Base-by-base conservation (phyloP, 116 monocot species). In the Posidonia oceanica region DNA sequence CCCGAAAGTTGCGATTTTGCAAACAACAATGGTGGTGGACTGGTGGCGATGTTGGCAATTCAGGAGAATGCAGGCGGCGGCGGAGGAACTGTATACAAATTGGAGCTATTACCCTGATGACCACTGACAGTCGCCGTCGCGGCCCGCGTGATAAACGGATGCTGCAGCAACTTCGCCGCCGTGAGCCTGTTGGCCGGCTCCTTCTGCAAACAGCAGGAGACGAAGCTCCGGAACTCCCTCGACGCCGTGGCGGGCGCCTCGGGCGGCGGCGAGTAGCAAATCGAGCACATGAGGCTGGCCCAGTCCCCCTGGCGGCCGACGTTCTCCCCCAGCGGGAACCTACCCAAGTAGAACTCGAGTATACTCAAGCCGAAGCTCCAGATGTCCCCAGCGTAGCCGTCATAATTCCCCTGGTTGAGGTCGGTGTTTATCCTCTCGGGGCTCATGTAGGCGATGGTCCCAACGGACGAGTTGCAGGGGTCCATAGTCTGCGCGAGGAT, bases 371-470 rank as follows among this genome's bases (percentile, higher is more conserved):
- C 84, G 57, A 84, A 80, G 75, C 84, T 84, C 84, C 84, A 84
- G 11, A 84, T 80, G n/a, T 84, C 84, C 3, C 77, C 84, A 0
- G 78, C 78, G 40, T 66, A 80, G 0, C 84, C 84, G 59, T 84
- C 80, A 71, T 84, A 80, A 3, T 52, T 53, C 16, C 84, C 84
- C 40, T 84, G 74, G 58, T 84, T 84, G 54, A 78, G 74, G n/a
- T 84, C 84, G 23, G 84, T 84, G 77, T 84, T 78, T 70, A 80
- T 84, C 39, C 84, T 66, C 76, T 84, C 84, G n/a, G 84, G 84
- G 53, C 80, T 80, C 84, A 84, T 84, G 75, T 84, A 84, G 10
- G 80, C 77, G 59, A 84, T 80, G 67, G 84, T 84, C 52, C 84
- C 84, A 39, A 84, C 84, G 17, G 78, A 62, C 55, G 84, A 84